These are phyloP conservation scores for Phialocephala sp. DNA, from an alignment of 2,329 filamentous ascomycete genomes.

Conservation along the genomic window DNA sequence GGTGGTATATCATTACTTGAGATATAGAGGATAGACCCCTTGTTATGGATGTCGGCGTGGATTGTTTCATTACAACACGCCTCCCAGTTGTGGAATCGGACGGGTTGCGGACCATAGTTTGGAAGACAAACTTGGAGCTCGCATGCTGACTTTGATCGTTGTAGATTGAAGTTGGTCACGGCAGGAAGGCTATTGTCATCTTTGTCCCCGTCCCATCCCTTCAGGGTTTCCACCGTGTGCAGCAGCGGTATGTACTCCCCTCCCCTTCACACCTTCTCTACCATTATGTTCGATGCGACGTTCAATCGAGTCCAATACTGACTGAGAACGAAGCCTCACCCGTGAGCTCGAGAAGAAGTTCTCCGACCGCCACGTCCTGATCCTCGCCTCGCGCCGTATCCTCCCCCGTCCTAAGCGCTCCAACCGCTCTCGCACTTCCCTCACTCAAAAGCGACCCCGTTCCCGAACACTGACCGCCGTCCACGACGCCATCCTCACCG, in stretches of 20 bases:
- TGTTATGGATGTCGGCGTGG: constrained; percentile 36
- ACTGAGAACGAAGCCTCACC: constrained; percentile 72
- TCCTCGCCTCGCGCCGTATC: constrained; percentile 98
- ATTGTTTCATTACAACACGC: constrained; percentile 8
- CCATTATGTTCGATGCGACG: neutral
- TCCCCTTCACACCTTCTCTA: neutral
- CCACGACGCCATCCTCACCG: constrained; percentile 96
- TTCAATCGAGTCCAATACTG: neutral
- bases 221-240: constrained; percentile 97
- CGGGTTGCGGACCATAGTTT: constrained; percentile 73
- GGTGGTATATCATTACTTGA: constrained; percentile 35
- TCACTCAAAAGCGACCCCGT: constrained; percentile 98
- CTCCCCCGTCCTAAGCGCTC: constrained; percentile 98
- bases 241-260: constrained; percentile 84
- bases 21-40: constrained; percentile 29
- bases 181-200: constrained; percentile 99
- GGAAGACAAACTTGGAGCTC: constrained; percentile 63
- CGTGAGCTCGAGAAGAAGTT: constrained; percentile 99
- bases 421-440: constrained; percentile 92
- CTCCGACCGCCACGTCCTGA: constrained; percentile 99
- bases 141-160: constrained; percentile 72
- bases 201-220: constrained; percentile 99
- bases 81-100: constrained; percentile 63
- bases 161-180: constrained; percentile 99
- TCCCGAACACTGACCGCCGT: constrained; percentile 98